These are phyloP conservation scores for Fragosphaeria purpurea DNA, from an alignment of 2,329 filamentous ascomycete species.

Conservation along the genomic window DNA sequence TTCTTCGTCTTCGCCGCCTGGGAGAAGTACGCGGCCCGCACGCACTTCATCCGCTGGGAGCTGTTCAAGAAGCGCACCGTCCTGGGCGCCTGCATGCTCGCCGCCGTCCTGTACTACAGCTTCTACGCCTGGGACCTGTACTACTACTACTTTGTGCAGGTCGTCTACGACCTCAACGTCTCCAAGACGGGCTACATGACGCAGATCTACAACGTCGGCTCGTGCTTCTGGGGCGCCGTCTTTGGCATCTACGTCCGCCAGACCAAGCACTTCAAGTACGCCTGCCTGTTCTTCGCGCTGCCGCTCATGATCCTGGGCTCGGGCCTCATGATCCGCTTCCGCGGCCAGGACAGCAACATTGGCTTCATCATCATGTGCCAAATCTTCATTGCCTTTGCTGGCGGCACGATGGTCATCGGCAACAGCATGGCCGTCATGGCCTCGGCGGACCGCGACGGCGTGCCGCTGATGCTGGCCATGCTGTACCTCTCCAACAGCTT, in stretches of 20 bases:
- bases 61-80: conserved; percentile 39
- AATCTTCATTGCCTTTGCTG: conserved; percentile 43
- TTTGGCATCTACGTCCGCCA: conserved; percentile 38
- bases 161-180: conserved; percentile 17
- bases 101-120: conserved; percentile 13
- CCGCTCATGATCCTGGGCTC: conserved; percentile 44
- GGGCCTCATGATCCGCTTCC: conserved; percentile 47
- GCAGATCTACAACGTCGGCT: conserved; percentile 16
- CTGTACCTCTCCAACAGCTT: conserved; percentile 47
- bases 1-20: conserved; percentile 28
- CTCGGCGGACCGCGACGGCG: conserved; percentile 44
- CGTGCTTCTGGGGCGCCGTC: conserved; percentile 33
- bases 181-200: conserved; percentile 15
- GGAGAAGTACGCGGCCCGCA: conserved; percentile 28
- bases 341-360: conserved; percentile 37
- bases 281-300: conserved; percentile 31
- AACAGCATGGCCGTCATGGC: conserved; percentile 52
- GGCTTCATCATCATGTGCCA: conserved; percentile 49
- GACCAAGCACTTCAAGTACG: conserved; percentile 40
- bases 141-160: conserved; percentile 16
- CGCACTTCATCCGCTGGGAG: conserved; percentile 32
- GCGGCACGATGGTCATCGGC: conserved; percentile 46
- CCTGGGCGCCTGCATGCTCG: conserved; percentile 18
- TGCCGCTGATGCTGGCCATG: conserved; percentile 48
- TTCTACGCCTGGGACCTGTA: conserved; percentile 18